Evolutionary conservation across 2,329 filamentous ascomycete species (phyloP).

Genomic region (Trichoderma koningii): DNA sequence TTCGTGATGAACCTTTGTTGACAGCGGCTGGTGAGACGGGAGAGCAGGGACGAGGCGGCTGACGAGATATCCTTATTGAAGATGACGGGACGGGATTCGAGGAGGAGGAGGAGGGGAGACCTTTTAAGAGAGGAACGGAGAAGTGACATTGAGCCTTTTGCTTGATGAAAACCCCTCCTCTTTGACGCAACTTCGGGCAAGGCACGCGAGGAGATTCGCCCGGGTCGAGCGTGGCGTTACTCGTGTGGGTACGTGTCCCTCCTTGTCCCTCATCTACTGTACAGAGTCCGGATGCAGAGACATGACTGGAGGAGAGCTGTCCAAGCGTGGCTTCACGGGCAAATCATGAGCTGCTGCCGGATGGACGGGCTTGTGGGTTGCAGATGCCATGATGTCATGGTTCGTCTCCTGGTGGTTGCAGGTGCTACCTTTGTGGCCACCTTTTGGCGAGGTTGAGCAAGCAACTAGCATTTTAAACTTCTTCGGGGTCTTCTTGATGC

Average conservation of each 20-base stretch:
- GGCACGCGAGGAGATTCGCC: slow-evolving; percentile 12
- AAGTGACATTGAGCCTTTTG: neutral
- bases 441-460: neutral
- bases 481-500: too few relatives aligned
- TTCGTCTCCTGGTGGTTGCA: neutral
- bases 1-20: neutral
- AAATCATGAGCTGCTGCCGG: slow-evolving; percentile 2
- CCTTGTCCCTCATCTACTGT: neutral
- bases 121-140: too few relatives aligned
- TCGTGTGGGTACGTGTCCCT: slow-evolving; percentile 10
- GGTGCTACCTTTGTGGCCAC: neutral
- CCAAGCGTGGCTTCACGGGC: slow-evolving; percentile 6
- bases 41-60: neutral
- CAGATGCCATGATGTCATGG: slow-evolving; percentile 20
- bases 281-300: slow-evolving; percentile 9
- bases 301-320: neutral
- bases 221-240: slow-evolving; percentile 7
- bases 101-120: neutral
- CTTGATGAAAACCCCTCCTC: neutral
- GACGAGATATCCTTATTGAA: slow-evolving; percentile 11
- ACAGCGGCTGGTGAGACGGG: slow-evolving; percentile 8
- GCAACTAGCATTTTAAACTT: neutral
- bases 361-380: neutral
- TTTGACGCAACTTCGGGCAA: neutral
- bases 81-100: neutral